phyloP scores from a whole-genome alignment of 495 filamentous ascomycete genomes.

The Penicillium simplicissimum region DNA sequence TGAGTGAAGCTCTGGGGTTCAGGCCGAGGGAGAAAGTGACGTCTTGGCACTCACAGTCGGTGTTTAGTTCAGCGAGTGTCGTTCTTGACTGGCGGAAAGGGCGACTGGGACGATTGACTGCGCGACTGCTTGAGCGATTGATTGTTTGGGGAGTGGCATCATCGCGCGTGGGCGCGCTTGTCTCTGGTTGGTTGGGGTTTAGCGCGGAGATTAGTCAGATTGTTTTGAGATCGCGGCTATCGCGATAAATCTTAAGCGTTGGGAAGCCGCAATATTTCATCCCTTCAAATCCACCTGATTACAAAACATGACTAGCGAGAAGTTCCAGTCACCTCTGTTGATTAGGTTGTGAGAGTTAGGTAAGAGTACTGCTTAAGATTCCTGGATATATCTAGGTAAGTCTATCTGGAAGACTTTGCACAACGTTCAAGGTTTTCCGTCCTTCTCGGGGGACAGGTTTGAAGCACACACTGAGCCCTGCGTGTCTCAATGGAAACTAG shows the following conservation, averaged over 20 bases:
- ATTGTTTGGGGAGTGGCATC: constrained; percentile 30
- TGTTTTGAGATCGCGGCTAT: not conserved
- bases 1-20: not conserved
- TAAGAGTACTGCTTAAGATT: no score
- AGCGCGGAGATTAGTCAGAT: constrained; percentile 15
- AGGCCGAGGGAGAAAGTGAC: not conserved
- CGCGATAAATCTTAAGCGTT: not conserved
- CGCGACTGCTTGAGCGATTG: constrained; percentile 13
- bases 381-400: no score
- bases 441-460: no score
- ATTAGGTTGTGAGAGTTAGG: no score
- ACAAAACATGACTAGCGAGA: no score
- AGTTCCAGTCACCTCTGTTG: no score
- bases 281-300: no score
- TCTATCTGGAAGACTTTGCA: no score
- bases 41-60: not conserved
- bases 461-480: no score
- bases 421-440: no score
- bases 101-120: not conserved
- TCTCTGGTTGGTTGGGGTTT: constrained; percentile 18
- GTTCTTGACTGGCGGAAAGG: not conserved
- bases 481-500: no score
- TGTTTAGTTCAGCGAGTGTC: not conserved
- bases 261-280: no score
- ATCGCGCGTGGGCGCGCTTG: constrained; percentile 21